Conservation (phyloP, 495 filamentous ascomycete species). For the Neurospora discreta region DNA sequence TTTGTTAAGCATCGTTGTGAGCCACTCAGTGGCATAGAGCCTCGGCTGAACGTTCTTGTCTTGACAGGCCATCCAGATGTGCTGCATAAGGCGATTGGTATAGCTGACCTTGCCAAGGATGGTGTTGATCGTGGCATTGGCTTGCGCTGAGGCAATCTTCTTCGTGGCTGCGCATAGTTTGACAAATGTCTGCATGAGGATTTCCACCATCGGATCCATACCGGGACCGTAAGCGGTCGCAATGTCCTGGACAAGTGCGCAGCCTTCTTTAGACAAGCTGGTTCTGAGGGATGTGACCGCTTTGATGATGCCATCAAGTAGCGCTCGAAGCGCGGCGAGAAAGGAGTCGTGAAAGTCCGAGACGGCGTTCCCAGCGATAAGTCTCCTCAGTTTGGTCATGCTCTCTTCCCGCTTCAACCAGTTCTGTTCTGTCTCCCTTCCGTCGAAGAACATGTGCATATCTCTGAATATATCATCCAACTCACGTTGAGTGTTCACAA, state of each 20-base stretch:
- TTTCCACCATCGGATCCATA: conserved; percentile 81
- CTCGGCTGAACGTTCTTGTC: conserved; percentile 88
- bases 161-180: conserved; percentile 81
- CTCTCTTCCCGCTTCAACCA: conserved; percentile 79
- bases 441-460: conserved; percentile 77
- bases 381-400: conserved; percentile 58
- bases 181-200: conserved; percentile 78
- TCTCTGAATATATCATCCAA: conserved; percentile 71
- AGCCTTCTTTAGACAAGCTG: conserved; percentile 76
- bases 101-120: conserved; percentile 72
- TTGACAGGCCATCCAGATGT: conserved; percentile 64
- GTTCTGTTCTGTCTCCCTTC: conserved; percentile 81
- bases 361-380: conserved; percentile 76
- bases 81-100: conserved; percentile 67
- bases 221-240: conserved; percentile 62
- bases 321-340: conserved; percentile 52
- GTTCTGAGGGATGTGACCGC: conserved; percentile 77
- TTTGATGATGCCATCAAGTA: conserved; percentile 86
- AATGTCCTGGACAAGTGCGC: conserved; percentile 75
- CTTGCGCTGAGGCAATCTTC: conserved; percentile 75
- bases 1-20: conserved; percentile 67
- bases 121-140: conserved; percentile 61
- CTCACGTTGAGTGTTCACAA: conserved; percentile 70
- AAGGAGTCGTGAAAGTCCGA: conserved; percentile 62
- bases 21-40: conserved; percentile 68